Percentiles rank a stretch among this genome's conserved stretches.
phyloP scores from a whole-genome alignment of 305 asterid genomes.

The Fraxinus ornus region DNA sequence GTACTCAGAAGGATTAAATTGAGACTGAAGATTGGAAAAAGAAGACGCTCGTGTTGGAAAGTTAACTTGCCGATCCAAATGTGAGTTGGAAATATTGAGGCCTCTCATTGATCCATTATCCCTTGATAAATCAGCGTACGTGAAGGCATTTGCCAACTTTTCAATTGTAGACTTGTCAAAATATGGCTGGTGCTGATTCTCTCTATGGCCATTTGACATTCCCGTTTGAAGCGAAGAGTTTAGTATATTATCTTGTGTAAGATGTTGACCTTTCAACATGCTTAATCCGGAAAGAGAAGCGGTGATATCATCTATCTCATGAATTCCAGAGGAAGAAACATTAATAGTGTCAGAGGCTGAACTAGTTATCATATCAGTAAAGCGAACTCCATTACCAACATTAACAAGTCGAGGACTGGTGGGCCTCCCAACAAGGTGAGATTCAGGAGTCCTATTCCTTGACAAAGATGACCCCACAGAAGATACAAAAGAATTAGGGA shows the following conservation, averaged over 20 bases:
- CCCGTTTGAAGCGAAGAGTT: conserved; percentile 43
- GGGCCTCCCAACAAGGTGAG: conserved; percentile 29
- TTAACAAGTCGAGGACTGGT: conserved; percentile 32
- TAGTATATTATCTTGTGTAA: conserved; percentile 31
- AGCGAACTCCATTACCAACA: conserved; percentile 31
- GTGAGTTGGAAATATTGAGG: conserved; percentile 28
- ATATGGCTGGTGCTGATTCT: conserved; percentile 44
- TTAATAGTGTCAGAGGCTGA: conserved; percentile 28
- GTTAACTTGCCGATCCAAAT: conserved; percentile 39
- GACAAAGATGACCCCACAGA: conserved; percentile 25
- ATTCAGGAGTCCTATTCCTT: conserved; percentile 30
- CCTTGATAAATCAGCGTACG: conserved; percentile 35
- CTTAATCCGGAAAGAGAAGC: conserved; percentile 54
- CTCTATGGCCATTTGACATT: conserved; percentile 29
- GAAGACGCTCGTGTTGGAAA: conserved; percentile 61
- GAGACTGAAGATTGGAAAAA: conserved; percentile 53
- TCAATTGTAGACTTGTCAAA: conserved; percentile 44
- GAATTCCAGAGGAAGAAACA: conserved; percentile 44
- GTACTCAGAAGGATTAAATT: conserved; percentile 38
- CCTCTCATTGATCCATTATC: conserved; percentile 31
- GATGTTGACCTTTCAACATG: conserved; percentile 40
- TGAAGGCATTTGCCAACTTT: conserved; percentile 33
- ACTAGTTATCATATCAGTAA: conserved; percentile 31
- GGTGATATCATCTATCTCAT: conserved; percentile 51
- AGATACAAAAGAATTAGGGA: conserved; percentile 32